Evolutionary conservation across 1,139 yeast species (phyloP).

Genomic region (Eremothecium cymbalariae): DNA sequence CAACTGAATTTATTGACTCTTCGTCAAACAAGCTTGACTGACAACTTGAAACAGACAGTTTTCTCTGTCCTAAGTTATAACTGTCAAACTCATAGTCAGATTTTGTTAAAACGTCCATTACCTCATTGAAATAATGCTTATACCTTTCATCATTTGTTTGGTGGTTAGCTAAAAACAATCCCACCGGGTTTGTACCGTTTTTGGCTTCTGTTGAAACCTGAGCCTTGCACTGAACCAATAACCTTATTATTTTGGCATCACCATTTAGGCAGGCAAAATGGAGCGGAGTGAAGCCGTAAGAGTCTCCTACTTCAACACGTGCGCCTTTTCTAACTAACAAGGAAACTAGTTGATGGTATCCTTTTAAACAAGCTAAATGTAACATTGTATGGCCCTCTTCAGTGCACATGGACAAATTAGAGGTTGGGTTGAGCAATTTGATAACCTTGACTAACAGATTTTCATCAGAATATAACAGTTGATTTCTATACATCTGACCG

Average conservation of each 20-base stretch:
- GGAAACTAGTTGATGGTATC: slow-evolving; percentile 53
- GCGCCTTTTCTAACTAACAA: slow-evolving; percentile 74
- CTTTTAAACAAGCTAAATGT: slow-evolving; percentile 73
- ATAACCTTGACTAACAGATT: slow-evolving; percentile 55
- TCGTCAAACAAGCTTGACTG: slow-evolving; percentile 57
- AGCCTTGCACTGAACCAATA: slow-evolving; percentile 43
- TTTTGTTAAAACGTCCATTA: slow-evolving; percentile 12
- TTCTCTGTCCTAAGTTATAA: slow-evolving; percentile 14
- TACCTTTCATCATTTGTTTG: slow-evolving; percentile 13
- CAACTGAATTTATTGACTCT: slow-evolving; percentile 23
- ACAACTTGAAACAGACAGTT: slow-evolving; percentile 34
- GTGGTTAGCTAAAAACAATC: slow-evolving; percentile 38
- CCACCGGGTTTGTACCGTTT: slow-evolving; percentile 46
- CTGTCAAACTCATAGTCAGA: slow-evolving; percentile 8
- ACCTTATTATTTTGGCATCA: slow-evolving; percentile 46
- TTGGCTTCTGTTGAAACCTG: slow-evolving; percentile 49
- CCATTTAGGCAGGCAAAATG: slow-evolving; percentile 81
- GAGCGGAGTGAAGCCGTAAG: slow-evolving; percentile 76
- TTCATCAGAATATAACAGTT: slow-evolving; percentile 37
- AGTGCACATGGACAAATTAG: slow-evolving; percentile 75
- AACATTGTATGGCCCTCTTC: slow-evolving; percentile 78
- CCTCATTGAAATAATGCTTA: slow-evolving; percentile 15
- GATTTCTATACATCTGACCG: slow-evolving; percentile 6
- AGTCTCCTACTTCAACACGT: slow-evolving; percentile 63
- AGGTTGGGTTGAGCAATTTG: slow-evolving; percentile 40